Evolutionary conservation across 129 eudicot species (phyloP).

Genomic region (Apium graveolens): DNA sequence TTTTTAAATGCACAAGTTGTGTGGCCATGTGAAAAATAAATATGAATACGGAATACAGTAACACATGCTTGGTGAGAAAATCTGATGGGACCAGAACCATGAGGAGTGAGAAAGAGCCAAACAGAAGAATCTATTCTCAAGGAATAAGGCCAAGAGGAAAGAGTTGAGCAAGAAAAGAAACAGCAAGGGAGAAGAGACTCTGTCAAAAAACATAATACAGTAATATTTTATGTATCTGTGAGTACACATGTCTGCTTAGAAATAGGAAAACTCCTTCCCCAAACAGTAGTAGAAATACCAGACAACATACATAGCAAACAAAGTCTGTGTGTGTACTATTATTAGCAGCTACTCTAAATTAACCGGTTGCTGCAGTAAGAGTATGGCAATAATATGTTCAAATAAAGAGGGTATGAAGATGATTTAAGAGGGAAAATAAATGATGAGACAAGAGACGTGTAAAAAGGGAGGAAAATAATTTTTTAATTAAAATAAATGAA

Average conservation of each 20-base stretch:
- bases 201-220: background rate
- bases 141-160: conserved; percentile 18
- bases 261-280: background rate
- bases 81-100: background rate
- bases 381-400: background rate
- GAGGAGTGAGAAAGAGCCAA: background rate
- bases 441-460: no score
- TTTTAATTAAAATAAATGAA: no score
- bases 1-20: background rate
- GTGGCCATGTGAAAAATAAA: background rate
- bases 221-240: no score
- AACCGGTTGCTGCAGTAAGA: background rate
- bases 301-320: background rate
- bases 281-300: background rate
- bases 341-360: background rate
- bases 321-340: background rate
- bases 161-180: background rate
- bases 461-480: no score
- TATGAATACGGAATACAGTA: background rate
- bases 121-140: conserved; percentile 3
- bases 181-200: background rate
- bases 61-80: background rate
- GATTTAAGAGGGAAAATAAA: no score
- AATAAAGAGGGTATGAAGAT: background rate
- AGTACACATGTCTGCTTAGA: conserved; percentile 5